Conservation (phyloP, 139 green algal genomes). For the Desmodesmus armatus region DNA sequence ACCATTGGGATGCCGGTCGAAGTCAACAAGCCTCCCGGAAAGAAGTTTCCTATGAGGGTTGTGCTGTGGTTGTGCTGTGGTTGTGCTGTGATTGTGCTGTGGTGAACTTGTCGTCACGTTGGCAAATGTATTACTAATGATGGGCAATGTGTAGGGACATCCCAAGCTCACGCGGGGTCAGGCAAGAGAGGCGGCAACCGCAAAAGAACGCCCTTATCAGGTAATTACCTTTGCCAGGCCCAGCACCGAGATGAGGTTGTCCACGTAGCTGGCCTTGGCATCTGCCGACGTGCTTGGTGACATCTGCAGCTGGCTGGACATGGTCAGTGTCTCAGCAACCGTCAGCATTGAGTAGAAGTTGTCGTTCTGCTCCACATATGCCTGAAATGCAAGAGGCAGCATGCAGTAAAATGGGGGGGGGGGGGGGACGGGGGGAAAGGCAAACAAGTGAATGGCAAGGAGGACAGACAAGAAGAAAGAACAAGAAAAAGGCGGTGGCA, state of each 20-base stretch:
- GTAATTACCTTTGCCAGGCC: slow-evolving; percentile 77
- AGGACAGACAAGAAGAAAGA: slow-evolving; percentile 18
- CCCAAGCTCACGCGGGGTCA: no score
- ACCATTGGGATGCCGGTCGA: not conserved
- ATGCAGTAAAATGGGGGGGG: slow-evolving; percentile 32
- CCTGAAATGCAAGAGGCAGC: no score
- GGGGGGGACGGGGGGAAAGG: not conserved
- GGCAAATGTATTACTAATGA: no score
- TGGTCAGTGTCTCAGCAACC: slow-evolving; percentile 76
- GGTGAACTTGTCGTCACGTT: no score
- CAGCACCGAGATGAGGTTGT: slow-evolving; percentile 77
- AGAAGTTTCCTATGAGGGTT: no score
- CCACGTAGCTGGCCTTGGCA: slow-evolving; percentile 61
- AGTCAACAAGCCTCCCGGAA: no score
- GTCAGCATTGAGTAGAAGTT: slow-evolving; percentile 92
- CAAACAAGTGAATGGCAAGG: no score
- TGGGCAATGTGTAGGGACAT: no score
- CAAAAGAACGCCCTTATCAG: no score
- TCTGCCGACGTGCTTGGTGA: slow-evolving; percentile 38
- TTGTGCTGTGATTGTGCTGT: no score
- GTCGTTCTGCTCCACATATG: slow-evolving; percentile 95
- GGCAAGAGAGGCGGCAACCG: not conserved
- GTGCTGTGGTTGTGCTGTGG: no score
- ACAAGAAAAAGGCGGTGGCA: slow-evolving; percentile 51
- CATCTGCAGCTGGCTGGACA: slow-evolving; percentile 81